Base-by-base conservation (phyloP, 2,329 filamentous ascomycete species). In the Teratosphaeriaceae sp. region DNA sequence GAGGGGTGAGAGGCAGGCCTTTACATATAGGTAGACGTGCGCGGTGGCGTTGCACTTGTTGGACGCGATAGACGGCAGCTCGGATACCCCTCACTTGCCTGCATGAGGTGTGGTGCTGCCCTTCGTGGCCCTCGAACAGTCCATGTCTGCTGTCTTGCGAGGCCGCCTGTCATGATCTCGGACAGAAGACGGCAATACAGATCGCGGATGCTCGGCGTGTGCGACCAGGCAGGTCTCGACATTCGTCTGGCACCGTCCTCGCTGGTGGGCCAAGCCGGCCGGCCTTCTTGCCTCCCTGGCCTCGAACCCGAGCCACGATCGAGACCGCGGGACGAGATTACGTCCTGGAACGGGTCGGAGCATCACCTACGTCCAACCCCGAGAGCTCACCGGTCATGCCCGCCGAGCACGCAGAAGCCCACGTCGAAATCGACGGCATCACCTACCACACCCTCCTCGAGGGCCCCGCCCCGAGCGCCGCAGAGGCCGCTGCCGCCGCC, bases 371-470 rank as follows among this genome's bases (percentile, higher is more conserved):
- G 22, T 41, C 24, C 11, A 15, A 12, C 34, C 8, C 9, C 30
- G 7, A 34, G 30, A 35, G 20, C 30, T 20, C 11, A 22, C 38
- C 40, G 23, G 30, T 20, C 40, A 18, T 42, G 47, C 22, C 9
- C 13, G 9, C 33, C 42, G 22, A 53, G 35, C 21, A 34, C 15
- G 41, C 41, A 7, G 38, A 48, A 29, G 22, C 18, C 11, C 15
- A 44, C 33, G 38, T 54, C 34, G 31, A 46, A 15, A 42, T 59
- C 24, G 51, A 57, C 16, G 50, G 51, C 33, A 48, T 60, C 22
- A 42, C 49, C 35, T 60, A 59, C 51, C 50, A 49, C 49, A 54
- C 50, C 27, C 33, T 56, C 8, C 46, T 55, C 45, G 45, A 51
- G 31, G 31, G 40, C 11, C 55, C 56, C 11, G 11, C 16, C 22